phyloP scores from a whole-genome alignment of 2,329 filamentous ascomycete genomes.

The Beauveria scarabaeidicola region DNA sequence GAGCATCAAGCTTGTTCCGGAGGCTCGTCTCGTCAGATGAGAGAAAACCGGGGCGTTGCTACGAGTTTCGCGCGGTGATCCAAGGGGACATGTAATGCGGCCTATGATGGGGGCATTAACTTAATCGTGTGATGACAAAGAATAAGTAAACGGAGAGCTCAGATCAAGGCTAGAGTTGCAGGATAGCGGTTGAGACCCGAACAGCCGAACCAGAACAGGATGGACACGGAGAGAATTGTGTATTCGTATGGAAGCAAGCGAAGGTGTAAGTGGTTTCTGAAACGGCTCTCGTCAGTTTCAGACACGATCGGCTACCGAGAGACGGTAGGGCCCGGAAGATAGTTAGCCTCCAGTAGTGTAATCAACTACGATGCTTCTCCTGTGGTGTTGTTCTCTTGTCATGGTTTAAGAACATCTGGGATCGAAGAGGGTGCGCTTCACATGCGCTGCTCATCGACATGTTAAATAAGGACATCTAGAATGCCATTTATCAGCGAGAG shows the following conservation, averaged over 20 bases:
- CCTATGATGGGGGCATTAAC: background rate
- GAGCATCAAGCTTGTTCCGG: background rate
- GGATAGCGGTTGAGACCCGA: too few species aligned
- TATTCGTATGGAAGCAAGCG: too few species aligned
- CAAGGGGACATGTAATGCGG: background rate
- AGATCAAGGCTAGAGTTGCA: background rate
- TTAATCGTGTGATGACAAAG: background rate
- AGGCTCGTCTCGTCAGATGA: background rate
- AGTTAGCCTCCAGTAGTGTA: background rate
- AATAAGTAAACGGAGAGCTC: background rate
- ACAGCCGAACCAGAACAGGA: too few species aligned
- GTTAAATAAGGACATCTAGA: background rate
- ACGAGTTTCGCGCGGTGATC: background rate
- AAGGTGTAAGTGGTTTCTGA: background rate
- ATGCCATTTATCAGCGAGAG: background rate
- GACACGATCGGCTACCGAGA: conserved; percentile 1
- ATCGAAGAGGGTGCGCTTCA: background rate
- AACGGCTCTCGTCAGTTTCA: background rate
- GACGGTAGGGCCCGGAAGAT: background rate
- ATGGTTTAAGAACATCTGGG: too few species aligned
- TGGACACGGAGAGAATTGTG: too few species aligned
- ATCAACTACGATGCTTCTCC: background rate
- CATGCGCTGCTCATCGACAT: background rate
- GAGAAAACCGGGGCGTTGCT: background rate
- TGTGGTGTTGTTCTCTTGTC: background rate